A percentile compares a stretch with the other conserved stretches of the same genome.
phyloP scores from a whole-genome alignment of 1,139 yeast species.

The Saccharomyces hybrid region DNA sequence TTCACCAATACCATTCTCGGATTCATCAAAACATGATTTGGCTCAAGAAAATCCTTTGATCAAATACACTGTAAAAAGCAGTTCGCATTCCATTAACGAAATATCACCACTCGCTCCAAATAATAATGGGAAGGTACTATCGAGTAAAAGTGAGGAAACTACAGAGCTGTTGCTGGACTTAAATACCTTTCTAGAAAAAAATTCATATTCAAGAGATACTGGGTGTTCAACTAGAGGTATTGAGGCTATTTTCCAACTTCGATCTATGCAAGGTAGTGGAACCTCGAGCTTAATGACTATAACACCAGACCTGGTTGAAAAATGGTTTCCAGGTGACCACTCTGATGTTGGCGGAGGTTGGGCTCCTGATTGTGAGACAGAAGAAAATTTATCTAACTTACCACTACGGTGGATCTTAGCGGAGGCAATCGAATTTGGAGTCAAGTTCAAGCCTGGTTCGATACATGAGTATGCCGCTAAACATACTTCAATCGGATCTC shows the following conservation, averaged over 20 bases:
- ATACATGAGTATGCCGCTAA: slow-evolving; percentile 36
- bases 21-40: neutral
- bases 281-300: slow-evolving; percentile 5
- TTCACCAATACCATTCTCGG: neutral
- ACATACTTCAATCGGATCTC: slow-evolving; percentile 35
- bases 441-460: slow-evolving; percentile 37
- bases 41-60: neutral
- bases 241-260: slow-evolving; percentile 2
- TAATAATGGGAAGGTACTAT: neutral
- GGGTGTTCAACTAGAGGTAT: neutral
- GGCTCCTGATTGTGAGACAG: slow-evolving; percentile 36
- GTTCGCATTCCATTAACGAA: neutral
- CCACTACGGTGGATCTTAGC: slow-evolving; percentile 54
- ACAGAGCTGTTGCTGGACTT: neutral
- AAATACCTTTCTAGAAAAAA: neutral
- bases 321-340: slow-evolving; percentile 64
- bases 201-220: neutral
- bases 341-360: slow-evolving; percentile 64
- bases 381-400: slow-evolving; percentile 38
- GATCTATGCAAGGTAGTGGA: slow-evolving; percentile 6
- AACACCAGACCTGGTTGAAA: slow-evolving; percentile 40
- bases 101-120: neutral
- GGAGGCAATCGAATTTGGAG: slow-evolving; percentile 45
- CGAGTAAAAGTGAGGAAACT: neutral
- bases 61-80: neutral